phyloP scores from a whole-genome alignment of 306 rosid genomes.

The Mimosa pudica region DNA sequence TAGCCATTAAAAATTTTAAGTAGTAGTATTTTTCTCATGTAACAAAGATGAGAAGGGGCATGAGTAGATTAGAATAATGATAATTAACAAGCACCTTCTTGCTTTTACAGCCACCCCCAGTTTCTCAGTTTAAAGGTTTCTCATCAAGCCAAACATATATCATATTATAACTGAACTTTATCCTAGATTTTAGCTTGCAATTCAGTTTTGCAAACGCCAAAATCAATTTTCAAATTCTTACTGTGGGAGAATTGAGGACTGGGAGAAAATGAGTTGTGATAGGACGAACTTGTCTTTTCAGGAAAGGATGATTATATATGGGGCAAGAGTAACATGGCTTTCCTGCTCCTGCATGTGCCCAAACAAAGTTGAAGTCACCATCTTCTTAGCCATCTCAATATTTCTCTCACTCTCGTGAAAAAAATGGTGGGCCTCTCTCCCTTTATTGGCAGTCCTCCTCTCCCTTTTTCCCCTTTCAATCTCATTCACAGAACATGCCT shows the following conservation, averaged over 20 bases:
- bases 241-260: neutral
- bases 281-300: neutral
- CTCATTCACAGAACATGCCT: slow-evolving; percentile 76
- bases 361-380: slow-evolving; percentile 55
- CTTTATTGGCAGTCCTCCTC: slow-evolving; percentile 35
- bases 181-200: too few relatives aligned
- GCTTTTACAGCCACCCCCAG: too few relatives aligned
- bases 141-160: too few relatives aligned
- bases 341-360: slow-evolving; percentile 92
- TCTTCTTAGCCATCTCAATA: slow-evolving; percentile 44
- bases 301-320: slow-evolving; percentile 36
- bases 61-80: too few relatives aligned
- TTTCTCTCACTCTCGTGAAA: slow-evolving; percentile 43
- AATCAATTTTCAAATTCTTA: too few relatives aligned
- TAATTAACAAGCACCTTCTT: too few relatives aligned
- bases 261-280: neutral
- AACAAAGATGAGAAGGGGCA: too few relatives aligned
- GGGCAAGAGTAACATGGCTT: slow-evolving; percentile 95
- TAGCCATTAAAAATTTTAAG: too few relatives aligned
- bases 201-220: too few relatives aligned
- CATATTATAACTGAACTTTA: too few relatives aligned
- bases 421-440: slow-evolving; percentile 65
- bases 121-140: too few relatives aligned
- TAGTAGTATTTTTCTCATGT: too few relatives aligned
- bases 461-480: slow-evolving; percentile 48